Evolutionary conservation across 257 asterid species (phyloP), one percentile per base, ranked within the genome.

Genomic region (Plantago ovata): DNA sequence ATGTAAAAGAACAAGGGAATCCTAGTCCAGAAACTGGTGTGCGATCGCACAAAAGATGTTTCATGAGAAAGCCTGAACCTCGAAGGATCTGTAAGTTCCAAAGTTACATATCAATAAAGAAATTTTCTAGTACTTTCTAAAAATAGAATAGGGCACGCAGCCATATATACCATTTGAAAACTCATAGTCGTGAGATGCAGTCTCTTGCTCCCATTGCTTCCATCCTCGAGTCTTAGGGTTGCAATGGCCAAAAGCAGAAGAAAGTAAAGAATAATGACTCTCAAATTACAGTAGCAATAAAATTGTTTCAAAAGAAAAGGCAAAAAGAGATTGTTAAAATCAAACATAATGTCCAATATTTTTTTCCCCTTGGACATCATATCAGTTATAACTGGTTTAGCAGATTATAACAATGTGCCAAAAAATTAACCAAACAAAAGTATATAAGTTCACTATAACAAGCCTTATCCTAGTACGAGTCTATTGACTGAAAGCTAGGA

Each of bases 171-270:
- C 98, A 69, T 84, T 86, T 24, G 90, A 67, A 67, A 85, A 84
- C 78, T 92, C 96, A 42, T 85, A 92, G 61, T 65, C 68, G 57
- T 80, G 89, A 61, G 95, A 66, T 32, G 81, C 67, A 48, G 95
- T 85, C 75, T 88, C 97, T 75, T 69, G 73, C 68, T 93, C 98
- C 98, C 97, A 93, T 28, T 79, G 82, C 70, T 93, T 93, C 97
- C 97, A 93, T 32, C 95, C 83, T 51, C 94, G 95, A 58, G 75
- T 85, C 98, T 93, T 75, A 39, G 23, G 9, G 36, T 52, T 16
- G 20, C 15, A 13, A 64, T 7, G 12, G 8, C 43, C 53, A 41
- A 1, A 40, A 45, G 7, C 4, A 28, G 36, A 38, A 21, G n/a
- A 13, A 43, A 58, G 40, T 53, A 32, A 16, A 50, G 8, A 22